A percentile compares a stretch with the other conserved stretches of the same genome.
Conservation (phyloP, 2,329 filamentous ascomycete genomes). For the Fusarium chlamydosporum region DNA sequence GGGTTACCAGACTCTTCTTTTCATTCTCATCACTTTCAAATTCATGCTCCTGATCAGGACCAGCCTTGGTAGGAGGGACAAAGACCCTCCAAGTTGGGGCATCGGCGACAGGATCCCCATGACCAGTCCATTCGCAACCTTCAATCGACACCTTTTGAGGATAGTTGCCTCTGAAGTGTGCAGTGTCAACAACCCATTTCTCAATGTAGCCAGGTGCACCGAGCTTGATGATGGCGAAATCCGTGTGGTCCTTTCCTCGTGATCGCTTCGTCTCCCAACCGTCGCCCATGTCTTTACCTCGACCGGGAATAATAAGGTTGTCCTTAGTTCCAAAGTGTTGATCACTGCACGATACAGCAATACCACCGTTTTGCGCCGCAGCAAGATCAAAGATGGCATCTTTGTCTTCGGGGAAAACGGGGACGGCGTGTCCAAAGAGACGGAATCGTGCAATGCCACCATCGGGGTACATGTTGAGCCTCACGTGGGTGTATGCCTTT, state of each 20-base stretch:
- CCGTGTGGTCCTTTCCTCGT: constrained; percentile 77
- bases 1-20: constrained; percentile 75
- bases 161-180: constrained; percentile 87
- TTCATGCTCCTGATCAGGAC: constrained; percentile 79
- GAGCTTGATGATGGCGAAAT: constrained; percentile 85
- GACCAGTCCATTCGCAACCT: constrained; percentile 68
- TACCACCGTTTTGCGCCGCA: constrained; percentile 82
- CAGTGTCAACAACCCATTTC: constrained; percentile 81
- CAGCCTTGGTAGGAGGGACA: constrained; percentile 75
- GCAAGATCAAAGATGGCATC: constrained; percentile 80
- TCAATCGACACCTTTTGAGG: constrained; percentile 81
- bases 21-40: constrained; percentile 70
- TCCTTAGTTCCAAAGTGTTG: constrained; percentile 88
- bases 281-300: constrained; percentile 88
- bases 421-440: constrained; percentile 81
- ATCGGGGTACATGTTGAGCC: constrained; percentile 88
- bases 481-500: constrained; percentile 83
- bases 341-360: constrained; percentile 82
- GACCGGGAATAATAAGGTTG: constrained; percentile 82
- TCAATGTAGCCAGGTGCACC: constrained; percentile 75
- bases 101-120: constrained; percentile 68
- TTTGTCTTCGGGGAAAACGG: constrained; percentile 78
- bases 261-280: constrained; percentile 89
- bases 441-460: constrained; percentile 86
- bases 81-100: constrained; percentile 76